A percentile compares a stretch with the other conserved stretches of the same genome.
Evolutionary conservation across 768 basidiomycete genomes (phyloP).

Genomic region (Tephrocybe rancida): DNA sequence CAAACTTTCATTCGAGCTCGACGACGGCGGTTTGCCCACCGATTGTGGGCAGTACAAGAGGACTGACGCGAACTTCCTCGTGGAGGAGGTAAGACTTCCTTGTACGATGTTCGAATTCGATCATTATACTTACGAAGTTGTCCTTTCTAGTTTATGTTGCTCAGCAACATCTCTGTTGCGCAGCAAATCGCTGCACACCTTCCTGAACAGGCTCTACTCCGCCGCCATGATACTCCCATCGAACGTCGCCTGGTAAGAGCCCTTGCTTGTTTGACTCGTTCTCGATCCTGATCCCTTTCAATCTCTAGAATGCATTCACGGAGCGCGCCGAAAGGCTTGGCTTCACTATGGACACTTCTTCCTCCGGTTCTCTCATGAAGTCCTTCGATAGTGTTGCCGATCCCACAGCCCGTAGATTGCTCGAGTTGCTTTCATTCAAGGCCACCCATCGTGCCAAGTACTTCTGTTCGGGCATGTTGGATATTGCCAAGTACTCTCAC

Average conservation of each 20-base stretch:
- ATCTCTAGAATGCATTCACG: conserved; percentile 66
- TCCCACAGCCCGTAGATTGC: conserved; percentile 71
- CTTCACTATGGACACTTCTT: conserved; percentile 77
- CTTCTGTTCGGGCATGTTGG: conserved; percentile 99
- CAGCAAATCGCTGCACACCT: conserved; percentile 92
- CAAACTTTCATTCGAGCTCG: conserved; percentile 76
- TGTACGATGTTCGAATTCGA: background rate
- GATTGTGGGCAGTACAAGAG: conserved; percentile 74
- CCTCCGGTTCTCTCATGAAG: conserved; percentile 79
- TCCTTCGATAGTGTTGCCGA: conserved; percentile 79
- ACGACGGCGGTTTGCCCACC: conserved; percentile 74
- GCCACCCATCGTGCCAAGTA: conserved; percentile 96
- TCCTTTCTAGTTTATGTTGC: conserved; percentile 84
- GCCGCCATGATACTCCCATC: conserved; percentile 91
- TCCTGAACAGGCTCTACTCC: conserved; percentile 95
- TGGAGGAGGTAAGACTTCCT: conserved; percentile 76
- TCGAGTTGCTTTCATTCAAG: conserved; percentile 85
- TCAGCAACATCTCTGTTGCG: conserved; percentile 88
- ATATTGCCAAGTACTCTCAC: conserved; percentile 97
- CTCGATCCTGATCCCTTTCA: conserved; percentile 1
- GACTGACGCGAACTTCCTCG: conserved; percentile 74
- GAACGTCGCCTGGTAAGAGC: conserved; percentile 87
- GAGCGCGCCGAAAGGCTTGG: conserved; percentile 86
- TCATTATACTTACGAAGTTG: background rate
- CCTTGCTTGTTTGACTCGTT: background rate